Conservation (phyloP, 306 rosid species). For the Urtica urens region DNA sequence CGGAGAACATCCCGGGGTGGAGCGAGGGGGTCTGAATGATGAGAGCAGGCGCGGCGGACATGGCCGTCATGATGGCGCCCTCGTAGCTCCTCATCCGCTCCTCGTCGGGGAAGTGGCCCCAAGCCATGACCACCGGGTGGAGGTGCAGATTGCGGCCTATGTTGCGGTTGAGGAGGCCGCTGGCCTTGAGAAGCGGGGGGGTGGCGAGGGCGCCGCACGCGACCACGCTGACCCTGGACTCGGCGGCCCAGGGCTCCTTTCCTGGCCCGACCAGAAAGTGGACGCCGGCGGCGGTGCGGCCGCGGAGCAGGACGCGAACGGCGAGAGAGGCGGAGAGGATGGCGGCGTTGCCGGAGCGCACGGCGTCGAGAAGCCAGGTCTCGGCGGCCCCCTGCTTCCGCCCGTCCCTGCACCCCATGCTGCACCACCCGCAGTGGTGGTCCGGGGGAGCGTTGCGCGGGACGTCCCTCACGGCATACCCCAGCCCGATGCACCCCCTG, state of each 20-base stretch:
- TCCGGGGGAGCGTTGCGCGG: conserved; percentile 56
- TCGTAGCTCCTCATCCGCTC: conserved; percentile 53
- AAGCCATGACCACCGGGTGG: conserved; percentile 80
- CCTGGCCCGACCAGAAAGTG: conserved; percentile 30
- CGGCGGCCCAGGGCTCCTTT: conserved; percentile 51
- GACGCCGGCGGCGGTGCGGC: conserved; percentile 40
- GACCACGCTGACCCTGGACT: conserved; percentile 62
- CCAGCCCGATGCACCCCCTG: conserved; percentile 69
- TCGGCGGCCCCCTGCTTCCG: conserved; percentile 61
- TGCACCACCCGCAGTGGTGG: conserved; percentile 88
- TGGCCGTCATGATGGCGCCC: conserved; percentile 90
- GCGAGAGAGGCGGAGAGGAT: conserved; percentile 62
- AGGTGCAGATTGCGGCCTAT: conserved; percentile 72
- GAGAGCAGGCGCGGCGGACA: conserved; percentile 54
- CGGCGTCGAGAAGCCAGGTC: conserved; percentile 81
- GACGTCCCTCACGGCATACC: conserved; percentile 42
- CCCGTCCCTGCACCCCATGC: conserved; percentile 73
- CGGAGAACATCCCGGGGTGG: conserved; percentile 78
- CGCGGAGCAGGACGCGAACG: conserved; percentile 34
- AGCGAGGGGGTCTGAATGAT: conserved; percentile 78
- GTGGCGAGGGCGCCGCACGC: conserved; percentile 79
- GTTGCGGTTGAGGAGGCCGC: conserved; percentile 52
- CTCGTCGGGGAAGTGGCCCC: conserved; percentile 75
- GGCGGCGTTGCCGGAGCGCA: conserved; percentile 55
- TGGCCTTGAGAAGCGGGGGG: conserved; percentile 46